Conservation (phyloP, 371 early-diverging fungal species). For the Haplosporangium sp. region DNA sequence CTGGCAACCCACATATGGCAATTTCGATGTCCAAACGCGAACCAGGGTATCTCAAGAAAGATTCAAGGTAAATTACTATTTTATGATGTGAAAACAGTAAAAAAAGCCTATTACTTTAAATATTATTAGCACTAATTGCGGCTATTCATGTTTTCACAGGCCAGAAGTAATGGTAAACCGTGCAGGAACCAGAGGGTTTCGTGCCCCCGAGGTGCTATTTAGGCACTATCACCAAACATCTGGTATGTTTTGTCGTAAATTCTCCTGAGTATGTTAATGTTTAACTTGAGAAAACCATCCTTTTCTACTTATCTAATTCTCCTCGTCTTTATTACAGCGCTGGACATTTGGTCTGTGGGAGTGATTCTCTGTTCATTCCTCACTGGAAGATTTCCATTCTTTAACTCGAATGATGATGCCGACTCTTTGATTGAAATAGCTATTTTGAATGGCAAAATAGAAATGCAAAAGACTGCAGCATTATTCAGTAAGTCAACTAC, state of each 20-base stretch:
- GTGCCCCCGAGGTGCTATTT: slow-evolving; percentile 98
- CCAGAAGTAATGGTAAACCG: slow-evolving; percentile 87
- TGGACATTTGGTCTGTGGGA: slow-evolving; percentile 92
- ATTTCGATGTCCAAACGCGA: slow-evolving; percentile 8
- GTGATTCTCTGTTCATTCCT: slow-evolving; percentile 90
- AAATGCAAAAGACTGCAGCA: slow-evolving; percentile 81
- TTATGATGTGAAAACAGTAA: too few relatives aligned
- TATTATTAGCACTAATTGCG: background rate
- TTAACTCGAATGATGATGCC: slow-evolving; percentile 88
- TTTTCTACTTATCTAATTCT: background rate
- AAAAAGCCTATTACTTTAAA: background rate
- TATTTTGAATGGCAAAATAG: slow-evolving; percentile 85
- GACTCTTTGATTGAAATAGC: slow-evolving; percentile 95
- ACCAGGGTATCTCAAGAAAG: slow-evolving; percentile 47
- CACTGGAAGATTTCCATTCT: slow-evolving; percentile 94
- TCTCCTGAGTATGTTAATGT: background rate
- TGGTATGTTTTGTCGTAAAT: slow-evolving; percentile 59
- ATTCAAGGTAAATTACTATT: slow-evolving; percentile 54
- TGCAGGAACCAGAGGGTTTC: slow-evolving; percentile 99
- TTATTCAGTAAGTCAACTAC: slow-evolving; percentile 61
- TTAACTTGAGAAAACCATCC: background rate
- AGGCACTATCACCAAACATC: slow-evolving; percentile 86
- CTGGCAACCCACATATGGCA: background rate
- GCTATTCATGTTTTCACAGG: slow-evolving; percentile 36
- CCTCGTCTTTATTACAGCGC: slow-evolving; percentile 18